Evolutionary conservation across 352 stramenopile species (phyloP).

Genomic region (Albugo candida): DNA sequence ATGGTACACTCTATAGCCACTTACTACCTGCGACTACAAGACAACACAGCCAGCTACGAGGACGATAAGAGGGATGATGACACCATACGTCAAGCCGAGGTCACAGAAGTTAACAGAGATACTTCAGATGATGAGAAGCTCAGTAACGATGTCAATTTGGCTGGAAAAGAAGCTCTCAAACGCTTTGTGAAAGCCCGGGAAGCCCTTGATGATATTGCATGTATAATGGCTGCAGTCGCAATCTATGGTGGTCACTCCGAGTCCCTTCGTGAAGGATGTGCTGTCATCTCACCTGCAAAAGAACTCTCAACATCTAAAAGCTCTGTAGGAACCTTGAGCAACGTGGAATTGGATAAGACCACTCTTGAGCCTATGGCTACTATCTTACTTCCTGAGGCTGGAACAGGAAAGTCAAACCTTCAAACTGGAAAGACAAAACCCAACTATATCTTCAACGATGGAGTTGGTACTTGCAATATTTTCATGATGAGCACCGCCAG

Average conservation of each 20-base stretch:
- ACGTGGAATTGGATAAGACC: conserved; percentile 9
- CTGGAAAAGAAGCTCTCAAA: conserved; percentile 46
- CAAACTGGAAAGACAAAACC: too few species aligned
- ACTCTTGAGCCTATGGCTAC: conserved; percentile 9
- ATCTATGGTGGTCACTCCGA: conserved; percentile 60
- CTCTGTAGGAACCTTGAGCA: conserved; percentile 19
- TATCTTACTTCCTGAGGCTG: conserved; percentile 3
- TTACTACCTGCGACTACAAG: conserved; percentile 35
- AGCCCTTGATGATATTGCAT: conserved; percentile 29
- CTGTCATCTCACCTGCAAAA: conserved; percentile 26
- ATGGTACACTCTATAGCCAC: conserved; percentile 37
- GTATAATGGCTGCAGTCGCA: conserved; percentile 38
- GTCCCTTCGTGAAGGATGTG: conserved; percentile 38
- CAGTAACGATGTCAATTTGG: conserved; percentile 2
- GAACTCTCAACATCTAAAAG: conserved; percentile 17
- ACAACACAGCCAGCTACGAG: conserved; percentile 5
- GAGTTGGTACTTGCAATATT: neutral
- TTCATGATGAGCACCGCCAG: neutral
- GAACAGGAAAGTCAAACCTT: too few species aligned
- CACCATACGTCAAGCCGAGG: too few species aligned
- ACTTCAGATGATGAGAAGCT: too few species aligned
- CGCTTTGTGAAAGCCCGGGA: conserved; percentile 64
- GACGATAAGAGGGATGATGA: too few species aligned
- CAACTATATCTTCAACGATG: neutral
- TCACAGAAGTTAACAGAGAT: too few species aligned